A percentile compares a stretch with the other conserved stretches of the same genome.
These are phyloP conservation scores for Golubevia sp. DNA, from an alignment of 1,284 basidiomycete species.

Conservation along the genomic window DNA sequence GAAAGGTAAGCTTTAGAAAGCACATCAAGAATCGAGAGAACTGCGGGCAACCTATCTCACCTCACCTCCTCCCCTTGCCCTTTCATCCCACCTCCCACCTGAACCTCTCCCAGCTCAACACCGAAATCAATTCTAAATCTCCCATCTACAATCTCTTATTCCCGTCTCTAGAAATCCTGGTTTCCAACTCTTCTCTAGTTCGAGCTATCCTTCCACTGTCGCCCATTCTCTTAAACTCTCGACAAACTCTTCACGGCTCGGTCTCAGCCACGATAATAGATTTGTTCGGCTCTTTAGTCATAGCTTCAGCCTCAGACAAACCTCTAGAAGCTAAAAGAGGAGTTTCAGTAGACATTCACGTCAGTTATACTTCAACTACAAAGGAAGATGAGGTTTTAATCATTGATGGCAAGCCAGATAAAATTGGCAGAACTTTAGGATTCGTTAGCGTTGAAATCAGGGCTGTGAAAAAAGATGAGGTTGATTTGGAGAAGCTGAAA, in stretches of 20 bases:
- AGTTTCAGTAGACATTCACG: conserved; percentile 38
- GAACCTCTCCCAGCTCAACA: too few species aligned
- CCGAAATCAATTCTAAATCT: not conserved
- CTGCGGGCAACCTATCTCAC: too few species aligned
- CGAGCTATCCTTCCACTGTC: conserved; percentile 27
- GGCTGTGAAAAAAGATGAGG: conserved; percentile 14
- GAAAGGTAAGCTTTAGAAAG: too few species aligned
- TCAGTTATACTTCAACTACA: conserved; percentile 27
- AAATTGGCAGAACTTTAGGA: conserved; percentile 31
- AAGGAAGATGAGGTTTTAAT: conserved; percentile 27
- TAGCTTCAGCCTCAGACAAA: conserved; percentile 22
- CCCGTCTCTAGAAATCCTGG: conserved; percentile 13
- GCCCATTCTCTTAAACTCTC: conserved; percentile 26
- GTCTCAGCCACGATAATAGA: conserved; percentile 38
- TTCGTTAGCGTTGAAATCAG: conserved; percentile 32
- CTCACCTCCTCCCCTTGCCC: too few species aligned
- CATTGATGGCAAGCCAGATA: conserved; percentile 26
- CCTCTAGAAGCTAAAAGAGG: conserved; percentile 20
- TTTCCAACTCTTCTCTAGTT: conserved; percentile 15
- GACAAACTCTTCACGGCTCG: conserved; percentile 35
- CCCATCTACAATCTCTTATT: not conserved
- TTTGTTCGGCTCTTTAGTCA: conserved; percentile 36
- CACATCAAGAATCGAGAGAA: too few species aligned
- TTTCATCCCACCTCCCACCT: too few species aligned
- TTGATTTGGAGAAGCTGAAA: conserved; percentile 11